Base-by-base conservation (phyloP, 2,329 filamentous ascomycete genomes). In the Sphaceloma murrayae region DNA sequence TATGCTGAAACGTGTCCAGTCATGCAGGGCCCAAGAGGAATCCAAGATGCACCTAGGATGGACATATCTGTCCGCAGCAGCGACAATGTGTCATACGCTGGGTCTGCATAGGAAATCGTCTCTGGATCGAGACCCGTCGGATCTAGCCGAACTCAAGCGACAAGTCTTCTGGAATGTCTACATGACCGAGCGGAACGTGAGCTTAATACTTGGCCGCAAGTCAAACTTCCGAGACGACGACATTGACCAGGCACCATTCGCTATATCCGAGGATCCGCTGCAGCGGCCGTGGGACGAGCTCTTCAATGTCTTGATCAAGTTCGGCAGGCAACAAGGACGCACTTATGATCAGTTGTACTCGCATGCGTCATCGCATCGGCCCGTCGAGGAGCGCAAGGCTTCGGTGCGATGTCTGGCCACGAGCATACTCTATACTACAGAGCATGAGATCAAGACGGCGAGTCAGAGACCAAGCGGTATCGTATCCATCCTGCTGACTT, bases 161-260 rank as follows among this genome's bases (percentile, higher is more conserved):
- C 43, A 46, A 9, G n/a, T 48, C 3, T 48, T 48, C 26, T 48
- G 47, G 47, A 39, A 46, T 14, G 5, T 48, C 1, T 48, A 48
- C 14, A 48, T 46, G 43, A 10, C 33, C 4, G 47, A 48, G 16
- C 45, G 45, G 7, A 48, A 48, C 14, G 18, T 48, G 2, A 40
- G 34, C 10, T 33, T 48, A 11, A 48, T 46, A 3, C 32, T 48
- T 1, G 47, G 47, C 8, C 36, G 47, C 22, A 40, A 43, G 9
- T 43, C 47, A 1, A 46, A 46, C 13, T 48, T 48, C 14, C 30
- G 32, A 30, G 47, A 48, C 29, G 33, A 45, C 11, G 47, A 48
- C 26, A 48, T 48, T n/a, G 47, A 48, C 22, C 36, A 45, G 14
- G 21, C 45, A 9, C 42, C 40, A 4, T 48, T 26, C 18, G 16